Base-by-base conservation (phyloP, 306 rosid species). In the Sindora glabra region DNA sequence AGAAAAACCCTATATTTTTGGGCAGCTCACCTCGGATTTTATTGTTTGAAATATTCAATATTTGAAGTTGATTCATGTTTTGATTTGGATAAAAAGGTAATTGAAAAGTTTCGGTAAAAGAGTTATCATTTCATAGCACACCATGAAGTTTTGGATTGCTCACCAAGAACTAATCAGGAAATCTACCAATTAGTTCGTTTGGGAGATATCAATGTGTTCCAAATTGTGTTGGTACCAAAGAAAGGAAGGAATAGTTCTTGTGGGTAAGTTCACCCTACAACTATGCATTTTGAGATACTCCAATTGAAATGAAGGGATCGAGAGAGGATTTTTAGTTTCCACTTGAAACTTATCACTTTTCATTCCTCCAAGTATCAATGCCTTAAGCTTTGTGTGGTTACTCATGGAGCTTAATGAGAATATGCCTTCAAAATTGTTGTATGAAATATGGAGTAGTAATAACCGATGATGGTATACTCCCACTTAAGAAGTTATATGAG, bases 361-460 rank as follows among this genome's bases (percentile, higher is more conserved):
- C 34, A 21, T 10, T 1, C 4, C 2, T 21, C 30, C 52, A 10
- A 54, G 53, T 6, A 0, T 3, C 11, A 66, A 17, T n/a, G 8
- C 32, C 46, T 41, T 32, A 4, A 66, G 71, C 5, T 66, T 29
- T 7, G 71, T 29, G 10, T 42, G 32, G 10, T 54, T 48, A 4
- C 63, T 55, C n/a, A 66, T 8, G 10, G 18, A 17, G 46, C 27
- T 53, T 3, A 66, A 30, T 13, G 71, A 32, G 37, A 66, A 66
- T 21, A 15, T 22, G 23, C 71, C 71, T 22, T 54, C 55, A 19
- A 66, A 66, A 2, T 0, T 4, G 18, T 66, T 66, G 3, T 19
- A 3, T 0, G 34, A 15, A 9, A 66, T 38, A 8, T 51, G 29
- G 8, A 65, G 22, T 10, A 18, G 47, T 11, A 12, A 56, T 17